Evolutionary conservation across 1,139 yeast genomes (phyloP), one percentile per base, ranked within the genome.

Genomic region (Geotrichum australiense): DNA sequence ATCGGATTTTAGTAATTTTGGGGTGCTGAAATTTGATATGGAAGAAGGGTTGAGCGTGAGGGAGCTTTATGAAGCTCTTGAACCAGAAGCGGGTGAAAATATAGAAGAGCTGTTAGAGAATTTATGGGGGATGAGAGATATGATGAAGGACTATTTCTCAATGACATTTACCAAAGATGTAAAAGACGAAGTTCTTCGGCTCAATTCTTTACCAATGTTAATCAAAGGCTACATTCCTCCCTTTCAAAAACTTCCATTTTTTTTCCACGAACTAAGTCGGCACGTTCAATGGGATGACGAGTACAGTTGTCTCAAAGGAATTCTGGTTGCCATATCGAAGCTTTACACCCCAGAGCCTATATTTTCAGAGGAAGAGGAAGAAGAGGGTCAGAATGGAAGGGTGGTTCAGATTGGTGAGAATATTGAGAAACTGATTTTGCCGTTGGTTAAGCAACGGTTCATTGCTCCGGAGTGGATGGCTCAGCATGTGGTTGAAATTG

Each of bases 1-100:
- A 14, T 66, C 80, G 1, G 89, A 85, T 47, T 87, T 93, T 62
- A 75, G 81, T 38, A 89, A 87, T 55, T 89, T 77, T 62, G 98
- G 98, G 1, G 68, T 65, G 16, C 69, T 81, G 4, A 63, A 62
- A 18, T 61, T 43, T 56, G 35, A 41, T 10, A 24, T 18, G n/a
- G 35, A 18, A 11, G 20, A 24, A 10, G 66, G 42, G 65, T 19
- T 50, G 2, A 41, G 51, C 5, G 41, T 53, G 3, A 25, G 39
- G 12, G 50, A 45, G 22, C 32, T 53, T 21, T 18, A 50, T 28
- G 35, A 40, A 4, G 41, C 29, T 7, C 43, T 45, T 14, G 39
- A 23, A 19, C 27, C 35, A 15, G 18, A 11, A 6, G 21, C 6
- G 11, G 37, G 44, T 3, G 24, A 42, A 4, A 43, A 38, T 10